These are phyloP conservation scores for Rhamnella rubrinervis DNA, from an alignment of 331 rosid genomes.

Conservation along the genomic window DNA sequence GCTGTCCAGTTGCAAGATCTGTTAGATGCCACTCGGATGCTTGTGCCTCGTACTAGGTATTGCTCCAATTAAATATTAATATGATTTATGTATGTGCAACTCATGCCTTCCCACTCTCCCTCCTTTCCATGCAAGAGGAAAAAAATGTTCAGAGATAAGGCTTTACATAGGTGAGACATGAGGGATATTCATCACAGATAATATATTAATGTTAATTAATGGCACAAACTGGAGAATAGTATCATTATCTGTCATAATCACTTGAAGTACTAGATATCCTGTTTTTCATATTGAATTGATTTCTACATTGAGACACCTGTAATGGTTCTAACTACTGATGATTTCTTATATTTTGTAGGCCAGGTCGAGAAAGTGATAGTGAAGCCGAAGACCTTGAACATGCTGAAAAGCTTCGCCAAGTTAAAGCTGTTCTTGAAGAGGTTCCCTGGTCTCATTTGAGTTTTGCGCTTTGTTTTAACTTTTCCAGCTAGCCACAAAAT, in stretches of 20 bases:
- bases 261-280: no score
- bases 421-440: slow-evolving; percentile 99
- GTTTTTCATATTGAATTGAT: slow-evolving; percentile 5
- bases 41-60: slow-evolving; percentile 91
- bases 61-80: not conserved
- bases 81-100: not conserved
- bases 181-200: no score
- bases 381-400: slow-evolving; percentile 97
- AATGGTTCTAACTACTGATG: slow-evolving; percentile 25
- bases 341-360: slow-evolving; percentile 51
- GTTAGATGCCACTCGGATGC: slow-evolving; percentile 91
- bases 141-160: no score
- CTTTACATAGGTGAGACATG: no score
- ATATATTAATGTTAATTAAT: no score
- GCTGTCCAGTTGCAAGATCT: slow-evolving; percentile 98
- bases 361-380: slow-evolving; percentile 81
- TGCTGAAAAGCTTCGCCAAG: slow-evolving; percentile 99
- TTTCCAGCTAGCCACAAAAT: not conserved
- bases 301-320: slow-evolving; percentile 4
- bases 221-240: no score
- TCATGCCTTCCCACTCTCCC: slow-evolving; percentile 2
- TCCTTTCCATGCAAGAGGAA: not conserved
- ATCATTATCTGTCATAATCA: no score
- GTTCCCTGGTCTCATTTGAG: slow-evolving; percentile 36
- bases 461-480: not conserved